phyloP scores from a whole-genome alignment of 352 stramenopile species.

The Thraustochytrium striatum region DNA sequence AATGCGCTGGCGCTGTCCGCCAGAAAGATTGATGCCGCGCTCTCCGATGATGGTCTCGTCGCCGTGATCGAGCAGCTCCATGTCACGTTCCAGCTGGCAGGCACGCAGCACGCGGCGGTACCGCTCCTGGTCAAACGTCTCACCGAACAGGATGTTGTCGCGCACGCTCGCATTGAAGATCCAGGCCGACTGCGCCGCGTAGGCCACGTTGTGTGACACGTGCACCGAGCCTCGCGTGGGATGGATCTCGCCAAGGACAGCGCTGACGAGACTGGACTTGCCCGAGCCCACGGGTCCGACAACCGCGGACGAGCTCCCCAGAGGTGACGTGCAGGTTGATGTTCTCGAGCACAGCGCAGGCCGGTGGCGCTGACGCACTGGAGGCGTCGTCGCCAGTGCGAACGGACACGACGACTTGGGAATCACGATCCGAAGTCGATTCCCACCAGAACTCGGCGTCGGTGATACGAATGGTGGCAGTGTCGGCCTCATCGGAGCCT shows the following conservation, averaged over 20 bases:
- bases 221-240: background rate
- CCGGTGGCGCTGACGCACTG: background rate
- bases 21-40: conserved; percentile 56
- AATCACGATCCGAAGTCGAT: too few relatives aligned
- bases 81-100: conserved; percentile 61
- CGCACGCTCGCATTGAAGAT: conserved; percentile 69
- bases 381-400: too few relatives aligned
- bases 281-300: conserved; percentile 62
- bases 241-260: conserved; percentile 60
- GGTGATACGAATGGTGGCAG: too few relatives aligned
- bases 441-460: too few relatives aligned
- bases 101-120: conserved; percentile 65
- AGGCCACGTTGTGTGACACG: background rate
- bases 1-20: conserved; percentile 65
- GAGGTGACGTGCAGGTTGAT: background rate
- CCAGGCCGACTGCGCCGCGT: conserved; percentile 61
- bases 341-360: conserved; percentile 3
- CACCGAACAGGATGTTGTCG: conserved; percentile 69
- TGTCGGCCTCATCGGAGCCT: too few relatives aligned
- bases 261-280: conserved; percentile 61
- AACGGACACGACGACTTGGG: too few relatives aligned
- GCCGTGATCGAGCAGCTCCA: conserved; percentile 57
- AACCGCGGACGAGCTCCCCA: conserved; percentile 53
- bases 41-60: conserved; percentile 71
- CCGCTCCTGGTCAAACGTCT: conserved; percentile 57